phyloP scores from a whole-genome alignment of 495 filamentous ascomycete species.

The Bombardia bombarda region DNA sequence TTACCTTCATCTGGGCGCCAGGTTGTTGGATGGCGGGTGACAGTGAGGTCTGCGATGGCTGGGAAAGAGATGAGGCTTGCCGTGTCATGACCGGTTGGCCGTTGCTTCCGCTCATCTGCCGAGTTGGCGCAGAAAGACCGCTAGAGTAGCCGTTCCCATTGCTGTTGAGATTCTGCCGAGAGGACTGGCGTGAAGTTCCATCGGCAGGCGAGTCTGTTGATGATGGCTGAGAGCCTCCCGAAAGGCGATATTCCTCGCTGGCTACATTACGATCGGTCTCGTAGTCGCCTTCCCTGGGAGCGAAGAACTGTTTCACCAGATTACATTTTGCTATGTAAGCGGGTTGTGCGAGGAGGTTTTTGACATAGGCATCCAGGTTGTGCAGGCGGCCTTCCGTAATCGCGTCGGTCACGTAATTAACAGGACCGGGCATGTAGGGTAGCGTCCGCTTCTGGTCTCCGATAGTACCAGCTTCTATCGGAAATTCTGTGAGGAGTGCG shows the following conservation, averaged over 20 bases:
- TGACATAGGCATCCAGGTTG: constrained; percentile 90
- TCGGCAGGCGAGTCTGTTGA: constrained; percentile 48
- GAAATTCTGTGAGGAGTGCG: constrained; percentile 85
- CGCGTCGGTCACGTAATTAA: constrained; percentile 94
- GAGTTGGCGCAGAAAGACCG: constrained; percentile 48
- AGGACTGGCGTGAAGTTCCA: constrained; percentile 65
- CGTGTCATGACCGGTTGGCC: constrained; percentile 55
- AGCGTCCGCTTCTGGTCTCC: constrained; percentile 68
- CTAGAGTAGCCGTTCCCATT: constrained; percentile 41
- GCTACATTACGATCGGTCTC: constrained; percentile 69
- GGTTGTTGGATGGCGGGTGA: constrained; percentile 38
- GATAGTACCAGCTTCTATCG: constrained; percentile 81
- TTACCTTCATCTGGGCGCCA: constrained; percentile 67
- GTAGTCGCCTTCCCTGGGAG: constrained; percentile 82
- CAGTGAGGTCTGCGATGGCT: constrained; percentile 53
- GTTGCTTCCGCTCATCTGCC: constrained; percentile 47
- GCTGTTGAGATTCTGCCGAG: constrained; percentile 60
- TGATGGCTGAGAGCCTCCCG: constrained; percentile 63
- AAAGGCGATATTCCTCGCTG: constrained; percentile 62
- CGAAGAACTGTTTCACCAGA: constrained; percentile 83
- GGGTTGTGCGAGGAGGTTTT: constrained; percentile 76
- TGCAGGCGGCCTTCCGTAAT: constrained; percentile 89
- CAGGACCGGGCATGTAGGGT: constrained; percentile 98
- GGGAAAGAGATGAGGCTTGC: constrained; percentile 65
- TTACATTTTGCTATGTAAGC: constrained; percentile 74